Evolutionary conservation across 176 grass and related monocot species (phyloP), one percentile per base, ranked within the genome.

Genomic region (Coix lacrymajobi): DNA sequence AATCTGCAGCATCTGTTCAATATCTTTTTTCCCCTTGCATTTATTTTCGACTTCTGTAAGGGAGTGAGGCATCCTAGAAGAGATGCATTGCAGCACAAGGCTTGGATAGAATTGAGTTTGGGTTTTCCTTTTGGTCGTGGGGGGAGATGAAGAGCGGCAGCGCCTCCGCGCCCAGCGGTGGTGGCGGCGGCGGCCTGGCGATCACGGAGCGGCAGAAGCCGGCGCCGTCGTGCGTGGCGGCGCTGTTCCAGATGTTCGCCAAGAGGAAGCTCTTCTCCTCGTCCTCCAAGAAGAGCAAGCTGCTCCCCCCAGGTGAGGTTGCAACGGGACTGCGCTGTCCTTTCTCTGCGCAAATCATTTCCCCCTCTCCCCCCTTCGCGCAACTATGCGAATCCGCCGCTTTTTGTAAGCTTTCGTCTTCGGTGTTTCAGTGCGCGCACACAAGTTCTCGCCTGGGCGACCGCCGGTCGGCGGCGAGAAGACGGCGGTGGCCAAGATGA

Each of bases 231-330:
- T 83, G 88, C 68, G 84, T 90, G 61, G 84, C 84, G 74, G 60
- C 79, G 67, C 84, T 90, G 31, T 90, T 90, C 79, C 88, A 90
- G 84, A 74, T 83, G 84, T 52, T 90, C 61, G 88, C 88, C 84
- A 90, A 79, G 75, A 43, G 33, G 79, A 90, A 83, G 61, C 88
- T 90, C 74, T 86, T 86, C 88, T 79, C 88, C 36, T 90, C 83
- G 10, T 83, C 88, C 39, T 83, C 88, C 67, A 90, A 62, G 67
- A 90, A 90, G 61, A 83, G 9, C 88, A 90, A 86, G 48, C 74
- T 90, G 73, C 88, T 90, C 3, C 67, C 84, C 30, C 79, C 84
- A 86, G 88, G 88, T 90, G 74, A 86, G 79, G 32, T 64, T 68
- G 38, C 73, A 9, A 37, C 16, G n/a, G 58, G 11, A 69, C 45